Evolutionary conservation across 768 basidiomycete species (phyloP).

Genomic region (Mycena alexandri): DNA sequence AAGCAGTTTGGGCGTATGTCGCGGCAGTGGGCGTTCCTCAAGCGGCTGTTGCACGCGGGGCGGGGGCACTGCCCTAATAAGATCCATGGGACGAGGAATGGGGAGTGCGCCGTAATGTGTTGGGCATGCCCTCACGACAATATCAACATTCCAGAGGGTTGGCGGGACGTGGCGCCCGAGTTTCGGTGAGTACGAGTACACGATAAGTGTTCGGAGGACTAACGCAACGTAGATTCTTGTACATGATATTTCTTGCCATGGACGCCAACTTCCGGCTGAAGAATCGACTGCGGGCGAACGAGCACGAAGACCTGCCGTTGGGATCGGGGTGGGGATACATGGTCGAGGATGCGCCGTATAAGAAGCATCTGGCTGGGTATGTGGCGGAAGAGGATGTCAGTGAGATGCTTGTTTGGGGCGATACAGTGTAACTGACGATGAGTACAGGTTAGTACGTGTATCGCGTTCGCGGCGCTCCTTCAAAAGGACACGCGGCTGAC

Average conservation of each 20-base stretch:
- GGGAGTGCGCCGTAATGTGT: conserved; percentile 30
- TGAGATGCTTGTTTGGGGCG: no score
- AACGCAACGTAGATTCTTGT: conserved; percentile 18
- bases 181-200: conserved; percentile 5
- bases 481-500: conserved; percentile 37
- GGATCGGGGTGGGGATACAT: conserved; percentile 32
- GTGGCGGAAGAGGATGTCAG: conserved; percentile 31
- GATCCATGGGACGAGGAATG: conserved; percentile 9
- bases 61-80: conserved; percentile 10
- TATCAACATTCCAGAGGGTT: conserved; percentile 33
- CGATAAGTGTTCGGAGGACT: not conserved
- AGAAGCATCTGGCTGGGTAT: conserved; percentile 11
- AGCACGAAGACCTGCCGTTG: conserved; percentile 29
- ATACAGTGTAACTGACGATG: not conserved
- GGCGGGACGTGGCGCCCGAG: conserved; percentile 23
- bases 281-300: no score
- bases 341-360: conserved; percentile 28
- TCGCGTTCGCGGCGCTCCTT: conserved; percentile 30
- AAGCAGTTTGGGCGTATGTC: conserved; percentile 7
- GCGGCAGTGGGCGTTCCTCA: conserved; percentile 26
- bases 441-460: conserved; percentile 36
- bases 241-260: not conserved
- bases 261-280: no score
- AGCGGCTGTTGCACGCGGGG: conserved; percentile 26
- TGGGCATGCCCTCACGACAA: conserved; percentile 36